Evolutionary conservation across 164 flowering plant genomes (phyloP), one percentile per base, ranked within the genome.

Genomic region (Akebia trifoliata): DNA sequence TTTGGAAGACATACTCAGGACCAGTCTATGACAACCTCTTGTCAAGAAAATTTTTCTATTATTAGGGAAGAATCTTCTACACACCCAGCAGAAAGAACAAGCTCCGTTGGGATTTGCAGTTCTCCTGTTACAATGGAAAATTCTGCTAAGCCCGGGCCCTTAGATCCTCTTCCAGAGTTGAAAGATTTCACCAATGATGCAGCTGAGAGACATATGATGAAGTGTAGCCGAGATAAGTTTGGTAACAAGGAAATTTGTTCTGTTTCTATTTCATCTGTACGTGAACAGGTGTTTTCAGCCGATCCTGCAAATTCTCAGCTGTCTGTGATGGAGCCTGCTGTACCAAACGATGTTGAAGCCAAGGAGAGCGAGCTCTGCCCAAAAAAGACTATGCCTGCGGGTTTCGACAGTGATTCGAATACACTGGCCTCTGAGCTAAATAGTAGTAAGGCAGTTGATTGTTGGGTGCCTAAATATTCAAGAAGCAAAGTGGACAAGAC

Each of bases 361-460:
- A 62, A 69, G n/a, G 67, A 67, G 47, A 62, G 17, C 12, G 71
- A 56, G 3, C 17, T 30, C 3, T 44, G 36, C 59, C 15, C 14
- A 22, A 54, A 59, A 39, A 50, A 46, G 51, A 40, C 44, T 9
- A 17, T 35, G 11, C 36, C 46, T 12, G 17, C 44, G 52, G 60
- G 32, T 64, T 42, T 25, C 20, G 66, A 48, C 6, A 52, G 18
- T 50, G 64, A 60, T 44, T 46, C 21, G 10, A 34, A 24, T 40
- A 40, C 38, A 26, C 42, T 45, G 54, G 60, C 31, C 4, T 63
- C 74, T n/a, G 67, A 76, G 37, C 60, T 50, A 44, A 71, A 66
- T 57, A 54, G n/a, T 57, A 54, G n/a, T 57, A 68, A 29, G 43
- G 31, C 9, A 44, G 66, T 55, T 52, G 74, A 59, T 63, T 11